These are phyloP conservation scores for Neurospora sp. DNA, from an alignment of 2,329 filamentous ascomycete species.

Conservation along the genomic window DNA sequence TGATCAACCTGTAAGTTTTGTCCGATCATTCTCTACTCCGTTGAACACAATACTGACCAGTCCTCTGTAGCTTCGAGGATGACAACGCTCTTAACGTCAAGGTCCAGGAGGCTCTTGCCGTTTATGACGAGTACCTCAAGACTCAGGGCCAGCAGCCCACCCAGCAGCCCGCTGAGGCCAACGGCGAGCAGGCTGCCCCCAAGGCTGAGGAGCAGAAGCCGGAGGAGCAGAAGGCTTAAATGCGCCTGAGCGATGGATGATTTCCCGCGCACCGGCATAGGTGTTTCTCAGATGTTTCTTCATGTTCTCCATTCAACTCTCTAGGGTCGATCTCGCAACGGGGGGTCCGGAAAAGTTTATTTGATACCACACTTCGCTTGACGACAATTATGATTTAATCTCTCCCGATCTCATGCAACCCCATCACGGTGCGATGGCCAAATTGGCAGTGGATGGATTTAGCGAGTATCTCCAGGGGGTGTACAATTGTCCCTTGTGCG, in stretches of 20 bases:
- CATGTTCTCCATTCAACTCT: constrained; percentile 15
- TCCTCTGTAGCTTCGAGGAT: constrained; percentile 63
- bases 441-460: constrained; percentile 12
- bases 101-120: constrained; percentile 92
- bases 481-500: constrained; percentile 6
- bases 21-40: neutral
- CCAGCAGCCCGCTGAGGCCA: constrained; percentile 24
- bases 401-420: constrained; percentile 8
- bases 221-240: constrained; percentile 40
- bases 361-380: constrained; percentile 20
- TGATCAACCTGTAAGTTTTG: constrained; percentile 81
- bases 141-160: constrained; percentile 42
- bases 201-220: constrained; percentile 35
- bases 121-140: constrained; percentile 99
- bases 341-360: constrained; percentile 19
- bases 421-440: constrained; percentile 3
- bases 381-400: constrained; percentile 15
- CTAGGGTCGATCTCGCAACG: constrained; percentile 15
- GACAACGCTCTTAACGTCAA: constrained; percentile 82
- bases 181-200: constrained; percentile 29
- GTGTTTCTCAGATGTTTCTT: constrained; percentile 10
- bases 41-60: constrained; percentile 6
- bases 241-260: constrained; percentile 13
- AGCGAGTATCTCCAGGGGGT: constrained; percentile 13
- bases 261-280: constrained; percentile 8